These are phyloP conservation scores for Iberis pinnata DNA, from an alignment of 345 rosid genomes.

Conservation along the genomic window DNA sequence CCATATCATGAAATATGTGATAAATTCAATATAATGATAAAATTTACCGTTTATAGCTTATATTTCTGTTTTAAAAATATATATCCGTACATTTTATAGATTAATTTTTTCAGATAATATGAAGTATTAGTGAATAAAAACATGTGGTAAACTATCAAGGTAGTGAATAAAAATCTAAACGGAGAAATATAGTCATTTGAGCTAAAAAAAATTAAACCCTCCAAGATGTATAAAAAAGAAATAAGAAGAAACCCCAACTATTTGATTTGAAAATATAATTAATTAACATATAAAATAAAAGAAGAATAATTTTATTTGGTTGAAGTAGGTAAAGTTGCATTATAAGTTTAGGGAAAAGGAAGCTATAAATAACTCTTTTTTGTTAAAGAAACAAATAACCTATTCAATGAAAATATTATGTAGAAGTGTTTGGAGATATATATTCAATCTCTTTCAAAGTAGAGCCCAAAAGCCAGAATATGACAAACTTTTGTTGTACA, in stretches of 20 bases:
- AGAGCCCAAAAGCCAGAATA: slow-evolving; percentile 29
- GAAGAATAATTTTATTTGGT: neutral
- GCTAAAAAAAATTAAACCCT: neutral
- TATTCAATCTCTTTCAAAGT: slow-evolving; percentile 31
- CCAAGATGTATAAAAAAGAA: no score
- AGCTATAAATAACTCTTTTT: slow-evolving; percentile 10
- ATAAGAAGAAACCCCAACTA: slow-evolving; percentile 1
- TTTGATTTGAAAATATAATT: slow-evolving; percentile 2
- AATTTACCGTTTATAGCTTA: neutral
- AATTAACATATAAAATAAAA: neutral
- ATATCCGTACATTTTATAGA: neutral
- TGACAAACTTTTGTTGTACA: slow-evolving; percentile 24
- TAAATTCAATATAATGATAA: neutral
- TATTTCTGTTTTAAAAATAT: neutral
- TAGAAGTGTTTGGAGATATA: slow-evolving; percentile 24
- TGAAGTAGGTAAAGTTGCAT: slow-evolving; percentile 24
- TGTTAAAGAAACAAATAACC: no score
- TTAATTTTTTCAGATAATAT: no score
- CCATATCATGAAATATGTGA: slow-evolving; percentile 12
- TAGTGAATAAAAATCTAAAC: neutral
- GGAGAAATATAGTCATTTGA: neutral
- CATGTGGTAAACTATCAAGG: neutral
- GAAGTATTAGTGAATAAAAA: no score
- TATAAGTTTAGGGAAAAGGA: slow-evolving; percentile 14
- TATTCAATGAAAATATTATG: slow-evolving; percentile 28